phyloP scores from a whole-genome alignment of 306 rosid genomes.

The Hylodesmum podocarpum region DNA sequence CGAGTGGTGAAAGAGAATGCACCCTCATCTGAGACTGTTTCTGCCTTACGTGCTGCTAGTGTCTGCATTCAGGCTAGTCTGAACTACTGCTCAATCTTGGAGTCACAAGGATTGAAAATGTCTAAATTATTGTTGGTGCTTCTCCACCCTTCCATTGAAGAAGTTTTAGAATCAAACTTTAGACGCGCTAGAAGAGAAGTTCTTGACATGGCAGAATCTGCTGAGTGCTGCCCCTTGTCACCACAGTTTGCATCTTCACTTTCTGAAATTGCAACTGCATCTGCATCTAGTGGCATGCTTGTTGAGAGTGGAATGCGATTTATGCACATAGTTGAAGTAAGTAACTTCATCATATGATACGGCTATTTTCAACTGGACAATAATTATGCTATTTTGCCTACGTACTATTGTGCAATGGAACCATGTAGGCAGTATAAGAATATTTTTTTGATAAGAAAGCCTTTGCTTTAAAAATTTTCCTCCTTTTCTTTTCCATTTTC shows the following conservation, averaged over 20 bases:
- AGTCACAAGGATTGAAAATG: slow-evolving; percentile 80
- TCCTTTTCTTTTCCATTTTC: background rate
- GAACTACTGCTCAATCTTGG: slow-evolving; percentile 73
- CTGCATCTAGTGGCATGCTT: slow-evolving; percentile 61
- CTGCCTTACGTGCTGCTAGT: slow-evolving; percentile 83
- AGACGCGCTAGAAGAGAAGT: slow-evolving; percentile 81
- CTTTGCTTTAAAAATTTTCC: background rate
- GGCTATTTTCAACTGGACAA: slow-evolving; percentile 21
- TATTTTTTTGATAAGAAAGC: background rate
- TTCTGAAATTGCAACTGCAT: slow-evolving; percentile 65
- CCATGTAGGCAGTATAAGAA: background rate
- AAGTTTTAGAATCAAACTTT: slow-evolving; percentile 86
- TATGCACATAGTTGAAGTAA: slow-evolving; percentile 78
- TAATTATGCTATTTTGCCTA: slow-evolving; percentile 9
- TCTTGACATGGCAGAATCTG: slow-evolving; percentile 75
- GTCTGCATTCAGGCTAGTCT: slow-evolving; percentile 86
- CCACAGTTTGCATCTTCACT: slow-evolving; percentile 69
- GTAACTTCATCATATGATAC: slow-evolving; percentile 38
- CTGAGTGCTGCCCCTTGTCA: slow-evolving; percentile 57
- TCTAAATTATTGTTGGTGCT: slow-evolving; percentile 85
- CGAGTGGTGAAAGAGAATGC: slow-evolving; percentile 86
- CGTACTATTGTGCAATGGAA: slow-evolving; percentile 3
- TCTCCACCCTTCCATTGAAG: slow-evolving; percentile 86
- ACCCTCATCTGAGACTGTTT: slow-evolving; percentile 72
- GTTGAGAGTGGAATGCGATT: slow-evolving; percentile 83